phyloP scores from a whole-genome alignment of 2,329 filamentous ascomycete genomes.

The Colletotrichum sp. region DNA sequence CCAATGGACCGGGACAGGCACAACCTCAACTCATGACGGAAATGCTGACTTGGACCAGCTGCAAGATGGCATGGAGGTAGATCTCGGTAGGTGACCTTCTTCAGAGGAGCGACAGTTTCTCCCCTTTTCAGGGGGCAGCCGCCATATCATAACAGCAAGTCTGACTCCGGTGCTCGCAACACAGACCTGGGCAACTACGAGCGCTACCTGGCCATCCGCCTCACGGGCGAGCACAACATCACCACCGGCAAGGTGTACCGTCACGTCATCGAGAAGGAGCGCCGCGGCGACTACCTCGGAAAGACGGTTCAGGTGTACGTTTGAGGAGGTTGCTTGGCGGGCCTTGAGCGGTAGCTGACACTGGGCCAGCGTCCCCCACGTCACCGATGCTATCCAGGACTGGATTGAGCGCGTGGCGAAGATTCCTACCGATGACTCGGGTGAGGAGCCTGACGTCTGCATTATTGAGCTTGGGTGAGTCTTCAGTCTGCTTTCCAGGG shows the following conservation, averaged over 20 bases:
- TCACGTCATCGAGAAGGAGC: conserved; percentile 78
- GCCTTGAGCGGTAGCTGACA: background rate
- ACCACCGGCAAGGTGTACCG: conserved; percentile 97
- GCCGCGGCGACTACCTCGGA: conserved; percentile 79
- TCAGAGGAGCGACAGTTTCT: background rate
- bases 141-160: background rate
- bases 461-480: conserved; percentile 66
- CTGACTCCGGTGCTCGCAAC: conserved; percentile 11
- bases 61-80: conserved; percentile 22
- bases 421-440: conserved; percentile 85
- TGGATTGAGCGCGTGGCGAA: conserved; percentile 88
- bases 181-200: conserved; percentile 63
- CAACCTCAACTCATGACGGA: background rate
- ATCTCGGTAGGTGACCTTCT: conserved; percentile 20
- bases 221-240: conserved; percentile 91
- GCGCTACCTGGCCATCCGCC: conserved; percentile 77
- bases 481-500: background rate
- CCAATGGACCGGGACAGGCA: background rate
- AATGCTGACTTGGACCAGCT: conserved; percentile 7
- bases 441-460: conserved; percentile 86
- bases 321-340: background rate
- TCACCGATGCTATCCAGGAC: conserved; percentile 90
- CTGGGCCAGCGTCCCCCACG: conserved; percentile 72
- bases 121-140: background rate
- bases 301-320: conserved; percentile 78